These are phyloP conservation scores for Rhinocladiella similis DNA, from an alignment of 2,329 filamentous ascomycete species.

Conservation along the genomic window DNA sequence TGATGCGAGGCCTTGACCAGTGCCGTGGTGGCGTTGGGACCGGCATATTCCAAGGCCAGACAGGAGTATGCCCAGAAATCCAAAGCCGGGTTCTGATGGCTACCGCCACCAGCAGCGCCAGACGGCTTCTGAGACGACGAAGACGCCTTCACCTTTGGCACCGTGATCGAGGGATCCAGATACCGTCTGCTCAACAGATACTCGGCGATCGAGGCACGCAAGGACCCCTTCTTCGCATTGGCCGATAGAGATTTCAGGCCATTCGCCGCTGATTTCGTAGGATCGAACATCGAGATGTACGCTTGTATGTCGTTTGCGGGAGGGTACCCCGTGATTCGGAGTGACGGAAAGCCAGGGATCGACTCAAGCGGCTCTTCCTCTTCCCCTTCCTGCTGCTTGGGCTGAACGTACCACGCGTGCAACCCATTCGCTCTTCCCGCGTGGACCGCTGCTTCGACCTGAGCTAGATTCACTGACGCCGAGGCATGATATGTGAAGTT, in stretches of 20 bases:
- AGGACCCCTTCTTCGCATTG: slow-evolving; percentile 66
- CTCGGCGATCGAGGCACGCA: slow-evolving; percentile 57
- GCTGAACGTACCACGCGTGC: slow-evolving; percentile 51
- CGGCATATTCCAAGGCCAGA: slow-evolving; percentile 64
- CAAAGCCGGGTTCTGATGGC: slow-evolving; percentile 64
- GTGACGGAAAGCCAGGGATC: slow-evolving; percentile 10
- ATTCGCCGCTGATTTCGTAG: slow-evolving; percentile 59
- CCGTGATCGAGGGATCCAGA: slow-evolving; percentile 36
- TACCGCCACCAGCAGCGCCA: slow-evolving; percentile 16
- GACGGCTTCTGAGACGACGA: neutral
- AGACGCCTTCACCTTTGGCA: slow-evolving; percentile 46
- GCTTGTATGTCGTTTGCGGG: slow-evolving; percentile 61
- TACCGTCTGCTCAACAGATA: slow-evolving; percentile 58
- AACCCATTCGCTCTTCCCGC: slow-evolving; percentile 48
- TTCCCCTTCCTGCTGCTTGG: neutral
- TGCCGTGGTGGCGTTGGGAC: slow-evolving; percentile 54
- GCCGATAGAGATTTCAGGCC: slow-evolving; percentile 63
- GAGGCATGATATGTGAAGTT: slow-evolving; percentile 53
- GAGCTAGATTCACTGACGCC: slow-evolving; percentile 51
- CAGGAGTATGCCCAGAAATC: slow-evolving; percentile 68
- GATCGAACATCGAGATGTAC: slow-evolving; percentile 67
- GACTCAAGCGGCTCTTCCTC: neutral
- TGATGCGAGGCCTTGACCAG: slow-evolving; percentile 62
- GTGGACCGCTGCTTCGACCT: slow-evolving; percentile 51
- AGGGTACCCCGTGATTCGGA: slow-evolving; percentile 44